Evolutionary conservation across 257 asterid genomes (phyloP), one percentile per base, ranked within the genome.

Genomic region (Capsicum chinense): DNA sequence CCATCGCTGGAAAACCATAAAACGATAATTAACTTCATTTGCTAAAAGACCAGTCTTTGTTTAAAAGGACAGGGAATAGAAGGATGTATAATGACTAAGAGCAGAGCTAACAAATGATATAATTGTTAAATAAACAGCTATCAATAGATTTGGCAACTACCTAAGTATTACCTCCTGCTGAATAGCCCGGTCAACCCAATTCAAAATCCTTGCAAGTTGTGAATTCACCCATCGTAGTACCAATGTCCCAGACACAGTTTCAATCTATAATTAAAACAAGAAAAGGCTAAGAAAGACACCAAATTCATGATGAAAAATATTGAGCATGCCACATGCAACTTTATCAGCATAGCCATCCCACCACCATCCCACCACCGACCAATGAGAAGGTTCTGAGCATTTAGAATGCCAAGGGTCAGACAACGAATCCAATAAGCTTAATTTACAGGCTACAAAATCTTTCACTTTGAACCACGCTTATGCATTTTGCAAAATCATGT

Each of bases 221-320:
- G 99, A 88, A 88, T 96, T 96, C 85, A 96, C 94, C 99, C 99
- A 96, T 76, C 99, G 94, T 86, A 93, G 90, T 85, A 96, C 99
- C 95, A 96, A 90, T 21, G 99, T 96, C 81, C 99, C 98, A 86
- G 99, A 96, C 86, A 87, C 85, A 73, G 91, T 91, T 84, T 93
- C 98, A 85, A 96, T 93, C 99, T 96, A 89, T 84, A 85, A 56
- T 7, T 48, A 62, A 87, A 85, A 81, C 57, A 79, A 70, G 87
- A 67, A 47, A 57, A 83, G 83, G 83, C 83, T 85, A 84, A 79
- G 57, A 80, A 48, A 56, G 33, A 13, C 26, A 54, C 64, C 81
- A 76, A 84, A 67, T 83, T 85, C 78, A 56, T 52, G 33, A 42
- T 3, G 12, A 42, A 83, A 69, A 52, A 7, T 54, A 26, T 52